These are phyloP conservation scores for Globisporangium perplexum DNA, from an alignment of 352 stramenopile species.

Conservation along the genomic window DNA sequence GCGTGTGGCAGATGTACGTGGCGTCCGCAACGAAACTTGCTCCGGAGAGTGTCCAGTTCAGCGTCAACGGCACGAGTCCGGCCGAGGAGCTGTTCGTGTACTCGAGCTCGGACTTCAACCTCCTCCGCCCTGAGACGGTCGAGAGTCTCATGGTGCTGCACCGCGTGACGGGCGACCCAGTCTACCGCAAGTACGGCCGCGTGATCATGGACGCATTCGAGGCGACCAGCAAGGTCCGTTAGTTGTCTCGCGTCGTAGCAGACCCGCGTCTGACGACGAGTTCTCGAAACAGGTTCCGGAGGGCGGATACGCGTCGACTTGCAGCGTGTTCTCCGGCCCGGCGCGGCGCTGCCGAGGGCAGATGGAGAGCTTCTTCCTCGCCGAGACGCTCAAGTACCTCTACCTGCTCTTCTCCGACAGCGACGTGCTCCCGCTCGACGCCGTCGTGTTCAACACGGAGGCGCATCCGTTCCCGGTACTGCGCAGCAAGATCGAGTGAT, in stretches of 20 bases:
- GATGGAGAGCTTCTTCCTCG: conserved; percentile 90
- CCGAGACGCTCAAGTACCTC: conserved; percentile 93
- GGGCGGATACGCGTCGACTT: conserved; percentile 62
- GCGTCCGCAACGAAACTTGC: conserved; percentile 50
- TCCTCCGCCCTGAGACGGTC: conserved; percentile 82
- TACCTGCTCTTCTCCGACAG: conserved; percentile 85
- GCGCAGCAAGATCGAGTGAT: not conserved
- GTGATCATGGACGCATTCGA: conserved; percentile 78
- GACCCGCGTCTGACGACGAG: too few relatives aligned
- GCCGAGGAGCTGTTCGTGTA: not conserved
- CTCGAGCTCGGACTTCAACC: conserved; percentile 43
- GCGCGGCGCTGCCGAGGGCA: conserved; percentile 9
- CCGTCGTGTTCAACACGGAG: conserved; percentile 85
- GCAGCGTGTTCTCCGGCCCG: conserved; percentile 37
- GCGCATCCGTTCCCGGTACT: conserved; percentile 67
- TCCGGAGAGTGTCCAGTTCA: conserved; percentile 34
- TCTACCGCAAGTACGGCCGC: conserved; percentile 75
- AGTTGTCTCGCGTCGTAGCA: not conserved
- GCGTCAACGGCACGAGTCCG: not conserved
- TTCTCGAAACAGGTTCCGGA: conserved; percentile 24
- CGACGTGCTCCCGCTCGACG: conserved; percentile 55
- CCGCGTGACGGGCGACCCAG: conserved; percentile 70
- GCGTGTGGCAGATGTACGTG: conserved; percentile 60
- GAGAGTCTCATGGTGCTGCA: conserved; percentile 89
- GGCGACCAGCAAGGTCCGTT: conserved; percentile 60